Evolutionary conservation across 2,329 filamentous ascomycete species (phyloP), one percentile per base, ranked within the genome.

Genomic region (Venturia oleaginea): DNA sequence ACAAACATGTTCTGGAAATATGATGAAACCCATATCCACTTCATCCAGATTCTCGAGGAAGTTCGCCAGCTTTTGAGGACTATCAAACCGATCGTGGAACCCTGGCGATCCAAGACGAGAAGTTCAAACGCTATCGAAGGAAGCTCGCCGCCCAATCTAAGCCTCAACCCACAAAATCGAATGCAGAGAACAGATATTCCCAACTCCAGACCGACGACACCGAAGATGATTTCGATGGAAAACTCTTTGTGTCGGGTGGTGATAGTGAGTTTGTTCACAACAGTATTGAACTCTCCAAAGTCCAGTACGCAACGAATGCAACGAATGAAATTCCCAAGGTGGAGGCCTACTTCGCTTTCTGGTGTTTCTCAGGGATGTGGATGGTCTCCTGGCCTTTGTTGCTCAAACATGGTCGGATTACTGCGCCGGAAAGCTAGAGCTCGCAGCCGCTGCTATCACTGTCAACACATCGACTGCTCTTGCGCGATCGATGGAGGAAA

Each of bases 341-440:
- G 7, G 15, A 22, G 6, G 42, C 17, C 19, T 22, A 17, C 42
- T 54, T 54, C 24, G 48, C 48, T 54, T 13, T 30, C 48, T 54
- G 48, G 48, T 54, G 72, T 64, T 68, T 74, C 42, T 75, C 42
- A 70, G 72, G 61, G 74, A 75, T 59, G 60, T 70, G n/a, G 63
- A 68, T 27, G 70, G 71, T 22, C 67, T 72, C 65, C 70, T 72
- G 24, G 43, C 37, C 27, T 74, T 72, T 64, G 69, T 72, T 27
- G 68, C 68, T 46, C 51, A 66, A n/a, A 73, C 71, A 27, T 76
- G 72, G 73, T 67, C 65, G 15, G 71, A 72, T 7, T 76, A 74
- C 62, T 67, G 67, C 54, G 65, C 70, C n/a, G 68, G 68, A 30
- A 67, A 69, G 22, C 71, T 74, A 27, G 69, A 73, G 30, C 67